These are phyloP conservation scores for Sclerotinia nivalis DNA, from an alignment of 2,329 filamentous ascomycete genomes.

Conservation along the genomic window DNA sequence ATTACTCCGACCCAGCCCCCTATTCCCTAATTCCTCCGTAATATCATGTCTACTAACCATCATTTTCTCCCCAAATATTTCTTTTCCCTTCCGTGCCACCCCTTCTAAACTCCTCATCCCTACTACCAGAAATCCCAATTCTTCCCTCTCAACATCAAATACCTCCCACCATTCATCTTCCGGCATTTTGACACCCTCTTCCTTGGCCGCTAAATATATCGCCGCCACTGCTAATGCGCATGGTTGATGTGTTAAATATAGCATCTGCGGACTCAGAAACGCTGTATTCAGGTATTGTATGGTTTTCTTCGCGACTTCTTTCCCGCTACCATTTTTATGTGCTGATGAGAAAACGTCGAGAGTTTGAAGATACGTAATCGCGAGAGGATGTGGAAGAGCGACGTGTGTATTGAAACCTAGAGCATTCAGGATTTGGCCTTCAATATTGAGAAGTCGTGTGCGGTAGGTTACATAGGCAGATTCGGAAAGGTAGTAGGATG, in stretches of 20 bases:
- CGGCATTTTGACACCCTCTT: slow-evolving; percentile 75
- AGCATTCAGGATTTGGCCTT: slow-evolving; percentile 73
- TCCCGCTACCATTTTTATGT: slow-evolving; percentile 42
- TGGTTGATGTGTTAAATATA: slow-evolving; percentile 92
- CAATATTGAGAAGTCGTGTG: slow-evolving; percentile 66
- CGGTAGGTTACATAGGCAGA: slow-evolving; percentile 67
- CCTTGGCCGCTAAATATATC: slow-evolving; percentile 84
- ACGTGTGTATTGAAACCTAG: slow-evolving; percentile 84
- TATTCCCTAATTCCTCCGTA: slow-evolving; percentile 24
- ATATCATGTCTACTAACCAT: slow-evolving; percentile 35
- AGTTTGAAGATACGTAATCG: slow-evolving; percentile 89
- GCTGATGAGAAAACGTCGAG: slow-evolving; percentile 62
- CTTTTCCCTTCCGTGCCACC: slow-evolving; percentile 42
- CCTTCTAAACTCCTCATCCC: slow-evolving; percentile 77
- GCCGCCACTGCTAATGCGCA: slow-evolving; percentile 81
- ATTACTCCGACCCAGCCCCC: not conserved
- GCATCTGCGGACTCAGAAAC: slow-evolving; percentile 80
- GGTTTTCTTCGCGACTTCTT: slow-evolving; percentile 61
- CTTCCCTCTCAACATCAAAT: slow-evolving; percentile 92
- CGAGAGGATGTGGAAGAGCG: slow-evolving; percentile 80
- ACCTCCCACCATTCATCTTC: slow-evolving; percentile 95
- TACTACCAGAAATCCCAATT: slow-evolving; percentile 89
- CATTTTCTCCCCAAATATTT: slow-evolving; percentile 33
- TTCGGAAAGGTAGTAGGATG: slow-evolving; percentile 70
- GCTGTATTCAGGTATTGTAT: slow-evolving; percentile 84